Evolutionary conservation across 768 basidiomycete genomes (phyloP).

Genomic region (Tricholoma sp.): DNA sequence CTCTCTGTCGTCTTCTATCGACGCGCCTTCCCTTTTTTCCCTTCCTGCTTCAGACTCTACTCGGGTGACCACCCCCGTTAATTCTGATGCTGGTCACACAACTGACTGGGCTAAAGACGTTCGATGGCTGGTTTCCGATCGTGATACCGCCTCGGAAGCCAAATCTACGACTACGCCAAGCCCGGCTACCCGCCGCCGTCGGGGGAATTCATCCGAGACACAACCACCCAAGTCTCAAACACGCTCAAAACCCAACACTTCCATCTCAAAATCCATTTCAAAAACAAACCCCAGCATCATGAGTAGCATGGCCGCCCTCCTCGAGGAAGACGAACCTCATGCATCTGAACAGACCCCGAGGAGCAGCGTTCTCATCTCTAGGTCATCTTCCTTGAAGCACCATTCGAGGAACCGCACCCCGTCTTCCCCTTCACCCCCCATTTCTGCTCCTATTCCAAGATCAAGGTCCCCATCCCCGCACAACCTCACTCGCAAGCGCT

Average conservation of each 20-base stretch:
- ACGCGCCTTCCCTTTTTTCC: slow-evolving; percentile 37
- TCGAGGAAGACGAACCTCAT: slow-evolving; percentile 45
- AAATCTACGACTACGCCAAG: slow-evolving; percentile 17
- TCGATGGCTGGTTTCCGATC: slow-evolving; percentile 48
- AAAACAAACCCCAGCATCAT: slow-evolving; percentile 38
- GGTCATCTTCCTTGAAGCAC: slow-evolving; percentile 5
- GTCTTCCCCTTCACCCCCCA: slow-evolving; percentile 6
- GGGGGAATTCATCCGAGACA: slow-evolving; percentile 1
- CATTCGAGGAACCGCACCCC: slow-evolving; percentile 3
- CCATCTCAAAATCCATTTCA: slow-evolving; percentile 23
- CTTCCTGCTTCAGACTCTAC: slow-evolving; percentile 33
- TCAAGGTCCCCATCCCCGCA: slow-evolving; percentile 2
- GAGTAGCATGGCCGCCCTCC: slow-evolving; percentile 47
- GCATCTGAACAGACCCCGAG: slow-evolving; percentile 8
- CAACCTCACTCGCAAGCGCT: slow-evolving; percentile 11
- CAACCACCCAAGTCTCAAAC: slow-evolving; percentile 11
- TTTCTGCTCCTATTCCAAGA: not conserved
- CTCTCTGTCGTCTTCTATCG: slow-evolving; percentile 34
- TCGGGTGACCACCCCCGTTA: slow-evolving; percentile 27
- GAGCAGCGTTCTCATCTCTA: slow-evolving; percentile 19
- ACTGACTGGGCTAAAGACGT: slow-evolving; percentile 64
- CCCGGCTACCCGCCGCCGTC: not conserved
- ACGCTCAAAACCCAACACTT: slow-evolving; percentile 15
- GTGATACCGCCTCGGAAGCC: slow-evolving; percentile 7
- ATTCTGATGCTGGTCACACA: slow-evolving; percentile 26